Percentiles rank a stretch among this genome's conserved stretches.
Conservation (phyloP, 495 filamentous ascomycete genomes). For the Trypethelium eluteriae region DNA sequence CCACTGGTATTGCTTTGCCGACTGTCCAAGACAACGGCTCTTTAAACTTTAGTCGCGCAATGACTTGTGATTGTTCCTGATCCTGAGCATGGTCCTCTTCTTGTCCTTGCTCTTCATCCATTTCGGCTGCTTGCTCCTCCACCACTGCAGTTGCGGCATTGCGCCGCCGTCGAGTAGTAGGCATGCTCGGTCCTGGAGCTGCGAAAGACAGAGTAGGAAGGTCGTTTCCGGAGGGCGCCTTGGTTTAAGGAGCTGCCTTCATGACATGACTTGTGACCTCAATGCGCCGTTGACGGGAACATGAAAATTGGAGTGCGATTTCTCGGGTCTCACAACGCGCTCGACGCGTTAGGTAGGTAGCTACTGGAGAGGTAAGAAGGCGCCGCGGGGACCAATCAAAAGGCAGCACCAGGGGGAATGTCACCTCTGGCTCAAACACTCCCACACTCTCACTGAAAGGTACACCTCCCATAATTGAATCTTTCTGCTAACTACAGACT, state of each 20-base stretch:
- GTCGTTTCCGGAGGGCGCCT: too few species aligned
- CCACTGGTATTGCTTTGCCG: constrained; percentile 77
- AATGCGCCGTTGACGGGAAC: background rate
- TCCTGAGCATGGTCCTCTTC: constrained; percentile 18
- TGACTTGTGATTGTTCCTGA: constrained; percentile 6
- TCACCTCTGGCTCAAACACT: background rate
- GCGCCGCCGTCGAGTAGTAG: constrained; percentile 22
- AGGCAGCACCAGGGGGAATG: background rate
- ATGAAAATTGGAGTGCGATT: background rate
- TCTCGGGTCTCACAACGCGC: background rate
- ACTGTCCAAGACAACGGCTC: constrained; percentile 87
- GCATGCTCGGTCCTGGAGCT: background rate
- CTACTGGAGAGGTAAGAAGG: background rate
- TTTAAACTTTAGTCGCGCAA: constrained; percentile 57
- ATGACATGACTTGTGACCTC: background rate
- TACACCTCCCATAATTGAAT: too few species aligned
- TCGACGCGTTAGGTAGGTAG: background rate
- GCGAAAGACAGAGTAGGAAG: too few species aligned
- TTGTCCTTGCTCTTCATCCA: constrained; percentile 27
- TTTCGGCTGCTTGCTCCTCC: constrained; percentile 13
- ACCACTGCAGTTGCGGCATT: constrained; percentile 25
- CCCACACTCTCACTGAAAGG: too few species aligned
- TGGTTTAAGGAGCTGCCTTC: background rate
- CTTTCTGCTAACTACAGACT: too few species aligned
- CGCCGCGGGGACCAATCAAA: background rate